A percentile compares a stretch with the other conserved stretches of the same genome.
Conservation (phyloP, 768 basidiomycete species). For the Suillus subaureus region DNA sequence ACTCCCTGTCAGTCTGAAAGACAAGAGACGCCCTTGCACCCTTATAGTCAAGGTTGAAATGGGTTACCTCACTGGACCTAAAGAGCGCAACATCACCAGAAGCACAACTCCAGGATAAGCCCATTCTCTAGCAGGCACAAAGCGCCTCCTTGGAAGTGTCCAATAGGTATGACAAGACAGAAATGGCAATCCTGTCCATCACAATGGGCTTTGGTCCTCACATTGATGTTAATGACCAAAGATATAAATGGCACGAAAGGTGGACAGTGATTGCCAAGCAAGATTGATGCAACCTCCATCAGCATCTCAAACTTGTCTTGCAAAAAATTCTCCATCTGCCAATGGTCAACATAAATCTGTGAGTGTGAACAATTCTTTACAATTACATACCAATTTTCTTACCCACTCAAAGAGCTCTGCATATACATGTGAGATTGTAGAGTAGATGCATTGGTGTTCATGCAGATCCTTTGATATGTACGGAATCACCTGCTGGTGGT, state of each 20-base stretch:
- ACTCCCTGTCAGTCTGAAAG: conserved; percentile 10
- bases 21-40: conserved; percentile 12
- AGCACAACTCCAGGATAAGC: conserved; percentile 8
- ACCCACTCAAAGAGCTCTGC: background rate
- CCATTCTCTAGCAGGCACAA: conserved; percentile 12
- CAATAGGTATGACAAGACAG: conserved; percentile 10
- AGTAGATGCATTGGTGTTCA: background rate
- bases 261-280: background rate
- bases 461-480: background rate
- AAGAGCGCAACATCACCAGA: conserved; percentile 11
- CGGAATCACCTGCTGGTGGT: background rate
- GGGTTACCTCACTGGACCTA: conserved; percentile 1
- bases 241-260: conserved; percentile 8
- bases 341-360: background rate
- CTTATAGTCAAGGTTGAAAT: conserved; percentile 13
- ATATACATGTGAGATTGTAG: background rate
- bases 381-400: background rate
- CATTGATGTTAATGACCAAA: conserved; percentile 10
- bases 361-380: background rate
- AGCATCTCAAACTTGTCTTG: conserved; percentile 9
- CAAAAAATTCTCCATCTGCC: conserved; percentile 1
- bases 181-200: conserved; percentile 2
- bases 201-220: conserved; percentile 9
- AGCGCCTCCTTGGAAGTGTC: conserved; percentile 6
- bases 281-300: background rate